Percentiles rank a stretch among this genome's conserved stretches.
phyloP scores from a whole-genome alignment of 2,329 filamentous ascomycete genomes.

The Fusarium mangiferae region DNA sequence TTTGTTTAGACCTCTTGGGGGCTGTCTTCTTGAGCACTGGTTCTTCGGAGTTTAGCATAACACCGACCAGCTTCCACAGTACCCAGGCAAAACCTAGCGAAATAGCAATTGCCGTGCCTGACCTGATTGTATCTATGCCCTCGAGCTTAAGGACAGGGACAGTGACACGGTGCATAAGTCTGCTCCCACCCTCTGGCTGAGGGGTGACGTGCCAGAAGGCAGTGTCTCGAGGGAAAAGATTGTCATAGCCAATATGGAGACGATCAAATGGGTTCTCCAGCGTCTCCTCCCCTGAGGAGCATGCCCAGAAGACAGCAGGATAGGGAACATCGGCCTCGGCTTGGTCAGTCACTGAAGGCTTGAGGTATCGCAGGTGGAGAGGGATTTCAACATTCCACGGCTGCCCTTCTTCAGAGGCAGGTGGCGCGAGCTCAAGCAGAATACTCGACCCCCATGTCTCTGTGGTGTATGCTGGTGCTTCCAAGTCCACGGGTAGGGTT shows the following conservation, averaged over 20 bases:
- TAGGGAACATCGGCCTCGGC: conserved; percentile 73
- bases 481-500: conserved; percentile 84
- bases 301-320: conserved; percentile 92
- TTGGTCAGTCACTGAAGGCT: conserved; percentile 67
- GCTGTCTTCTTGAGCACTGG: neutral
- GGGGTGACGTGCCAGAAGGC: conserved; percentile 84
- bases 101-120: conserved; percentile 69
- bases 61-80: conserved; percentile 63
- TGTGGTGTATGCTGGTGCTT: conserved; percentile 86
- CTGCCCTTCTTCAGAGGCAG: conserved; percentile 51
- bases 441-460: conserved; percentile 81
- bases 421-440: conserved; percentile 76
- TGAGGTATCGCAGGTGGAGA: conserved; percentile 85
- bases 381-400: conserved; percentile 78
- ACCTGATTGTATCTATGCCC: conserved; percentile 58
- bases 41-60: conserved; percentile 15
- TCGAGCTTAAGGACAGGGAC: conserved; percentile 74
- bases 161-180: conserved; percentile 64
- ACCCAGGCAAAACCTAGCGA: conserved; percentile 76
- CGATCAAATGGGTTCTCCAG: conserved; percentile 85
- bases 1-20: conserved; percentile 41
- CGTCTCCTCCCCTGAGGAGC: conserved; percentile 75
- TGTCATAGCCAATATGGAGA: conserved; percentile 85
- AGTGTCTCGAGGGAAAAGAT: conserved; percentile 78
- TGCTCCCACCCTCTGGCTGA: conserved; percentile 46